Percentiles rank a stretch among this genome's conserved stretches.
Evolutionary conservation across 208 protist genomes (phyloP).

Genomic region (Acanthamoeba triangularis): DNA sequence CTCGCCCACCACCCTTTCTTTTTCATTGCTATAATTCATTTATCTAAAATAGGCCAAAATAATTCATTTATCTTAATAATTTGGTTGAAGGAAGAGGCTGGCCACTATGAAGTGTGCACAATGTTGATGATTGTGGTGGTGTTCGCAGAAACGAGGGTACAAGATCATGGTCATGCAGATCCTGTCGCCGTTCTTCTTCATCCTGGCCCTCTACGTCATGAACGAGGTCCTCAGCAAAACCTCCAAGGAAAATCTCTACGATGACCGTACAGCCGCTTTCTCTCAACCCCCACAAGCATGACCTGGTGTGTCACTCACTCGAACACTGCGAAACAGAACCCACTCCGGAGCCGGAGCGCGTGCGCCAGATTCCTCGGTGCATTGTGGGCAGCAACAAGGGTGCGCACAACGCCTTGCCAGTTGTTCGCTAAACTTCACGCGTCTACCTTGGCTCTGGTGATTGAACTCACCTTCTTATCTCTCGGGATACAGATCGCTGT

Average conservation of each 20-base stretch:
- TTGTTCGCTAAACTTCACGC: no score
- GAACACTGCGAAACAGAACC: not conserved
- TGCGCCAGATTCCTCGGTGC: conserved; percentile 1
- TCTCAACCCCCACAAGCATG: not conserved
- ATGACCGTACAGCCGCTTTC: not conserved
- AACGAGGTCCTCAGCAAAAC: not conserved
- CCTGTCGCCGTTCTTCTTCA: conserved; percentile 72
- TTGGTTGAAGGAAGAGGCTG: no score
- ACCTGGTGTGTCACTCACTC: not conserved
- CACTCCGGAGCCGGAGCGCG: not conserved
- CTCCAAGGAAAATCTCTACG: conserved; percentile 28
- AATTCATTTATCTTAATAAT: no score
- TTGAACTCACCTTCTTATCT: no score
- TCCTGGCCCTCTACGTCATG: conserved; percentile 67
- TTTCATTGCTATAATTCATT: not conserved
- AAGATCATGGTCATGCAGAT: conserved; percentile 45
- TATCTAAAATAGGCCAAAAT: not conserved
- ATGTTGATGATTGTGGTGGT: not conserved
- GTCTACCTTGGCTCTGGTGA: no score
- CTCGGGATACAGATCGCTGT: not conserved
- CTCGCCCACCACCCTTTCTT: not conserved
- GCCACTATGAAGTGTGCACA: not conserved
- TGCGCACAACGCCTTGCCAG: not conserved
- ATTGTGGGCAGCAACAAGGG: not conserved
- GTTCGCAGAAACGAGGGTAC: conserved; percentile 58